These are phyloP conservation scores for Phaffia rhodozyma DNA, from an alignment of 1,284 basidiomycete genomes.

Conservation along the genomic window DNA sequence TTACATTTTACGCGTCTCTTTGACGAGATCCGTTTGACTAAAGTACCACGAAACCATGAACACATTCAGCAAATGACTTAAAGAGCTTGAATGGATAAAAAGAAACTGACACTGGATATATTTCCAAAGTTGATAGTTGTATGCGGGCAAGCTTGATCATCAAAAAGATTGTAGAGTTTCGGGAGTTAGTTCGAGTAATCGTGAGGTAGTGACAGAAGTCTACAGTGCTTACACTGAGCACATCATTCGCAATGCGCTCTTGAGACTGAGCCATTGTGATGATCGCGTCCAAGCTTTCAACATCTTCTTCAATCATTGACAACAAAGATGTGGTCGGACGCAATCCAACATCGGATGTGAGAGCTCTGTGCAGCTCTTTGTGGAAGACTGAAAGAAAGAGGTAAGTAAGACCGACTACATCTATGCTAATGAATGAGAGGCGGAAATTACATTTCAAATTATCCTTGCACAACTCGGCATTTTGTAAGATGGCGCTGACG, in stretches of 20 bases:
- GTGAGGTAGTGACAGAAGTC: background rate
- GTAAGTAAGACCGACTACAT: too few relatives aligned
- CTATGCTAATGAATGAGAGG: too few relatives aligned
- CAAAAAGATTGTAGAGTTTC: background rate
- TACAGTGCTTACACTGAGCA: conserved; percentile 6
- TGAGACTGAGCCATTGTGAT: conserved; percentile 9
- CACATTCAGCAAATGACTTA: too few relatives aligned
- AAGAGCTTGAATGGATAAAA: too few relatives aligned
- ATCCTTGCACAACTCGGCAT: conserved; percentile 1
- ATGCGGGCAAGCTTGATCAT: conserved; percentile 9
- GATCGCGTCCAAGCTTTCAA: conserved; percentile 6
- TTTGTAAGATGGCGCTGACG: background rate
- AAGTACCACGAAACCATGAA: too few relatives aligned
- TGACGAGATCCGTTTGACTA: too few relatives aligned
- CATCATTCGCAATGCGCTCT: conserved; percentile 6
- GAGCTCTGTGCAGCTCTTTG: background rate
- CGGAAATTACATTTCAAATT: background rate
- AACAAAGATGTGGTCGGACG: conserved; percentile 6
- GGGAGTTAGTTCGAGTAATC: background rate
- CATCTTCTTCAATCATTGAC: conserved; percentile 11
- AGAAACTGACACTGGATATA: too few relatives aligned
- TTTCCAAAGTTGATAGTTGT: conserved; percentile 9
- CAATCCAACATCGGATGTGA: background rate
- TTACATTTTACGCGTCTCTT: too few relatives aligned
- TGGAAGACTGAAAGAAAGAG: background rate